Conservation (phyloP, 1,139 yeast species). For the Fermentozyma sake region DNA sequence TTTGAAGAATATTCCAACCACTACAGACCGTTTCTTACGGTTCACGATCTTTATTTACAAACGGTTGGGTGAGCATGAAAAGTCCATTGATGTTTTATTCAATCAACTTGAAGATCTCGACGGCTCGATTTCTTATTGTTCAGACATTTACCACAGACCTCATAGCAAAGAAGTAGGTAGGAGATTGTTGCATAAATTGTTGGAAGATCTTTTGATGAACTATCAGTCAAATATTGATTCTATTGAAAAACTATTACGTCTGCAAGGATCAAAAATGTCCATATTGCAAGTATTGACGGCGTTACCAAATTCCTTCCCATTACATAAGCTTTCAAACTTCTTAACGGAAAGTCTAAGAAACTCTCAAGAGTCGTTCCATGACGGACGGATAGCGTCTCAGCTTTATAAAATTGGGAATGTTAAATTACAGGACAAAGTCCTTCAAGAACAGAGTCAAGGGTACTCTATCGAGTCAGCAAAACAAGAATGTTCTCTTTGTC, state of each 20-base stretch:
- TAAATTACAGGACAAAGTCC: constrained; percentile 31
- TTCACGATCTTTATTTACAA: constrained; percentile 58
- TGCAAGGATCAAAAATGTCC: constrained; percentile 55
- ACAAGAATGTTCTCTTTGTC: constrained; percentile 55
- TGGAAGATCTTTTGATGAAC: constrained; percentile 35
- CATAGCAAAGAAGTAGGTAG: constrained; percentile 36
- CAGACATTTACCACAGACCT: constrained; percentile 40
- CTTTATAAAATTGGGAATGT: constrained; percentile 34
- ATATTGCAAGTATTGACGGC: constrained; percentile 44
- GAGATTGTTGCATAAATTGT: constrained; percentile 30
- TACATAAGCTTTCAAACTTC: constrained; percentile 41
- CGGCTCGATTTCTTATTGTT: constrained; percentile 59
- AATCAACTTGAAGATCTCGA: constrained; percentile 54
- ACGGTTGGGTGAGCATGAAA: constrained; percentile 57
- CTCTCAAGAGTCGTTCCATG: constrained; percentile 20
- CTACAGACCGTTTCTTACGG: constrained; percentile 30
- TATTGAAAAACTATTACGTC: constrained; percentile 40
- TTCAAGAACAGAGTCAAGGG: constrained; percentile 34
- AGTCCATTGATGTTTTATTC: constrained; percentile 61
- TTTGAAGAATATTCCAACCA: constrained; percentile 34
- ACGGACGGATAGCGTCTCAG: constrained; percentile 26
- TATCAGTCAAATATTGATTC: constrained; percentile 27
- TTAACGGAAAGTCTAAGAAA: constrained; percentile 45
- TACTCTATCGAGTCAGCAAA: constrained; percentile 33
- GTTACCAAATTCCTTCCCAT: constrained; percentile 48